Conservation (phyloP, 176 grass and related monocot species). For the Pharus latifolius region DNA sequence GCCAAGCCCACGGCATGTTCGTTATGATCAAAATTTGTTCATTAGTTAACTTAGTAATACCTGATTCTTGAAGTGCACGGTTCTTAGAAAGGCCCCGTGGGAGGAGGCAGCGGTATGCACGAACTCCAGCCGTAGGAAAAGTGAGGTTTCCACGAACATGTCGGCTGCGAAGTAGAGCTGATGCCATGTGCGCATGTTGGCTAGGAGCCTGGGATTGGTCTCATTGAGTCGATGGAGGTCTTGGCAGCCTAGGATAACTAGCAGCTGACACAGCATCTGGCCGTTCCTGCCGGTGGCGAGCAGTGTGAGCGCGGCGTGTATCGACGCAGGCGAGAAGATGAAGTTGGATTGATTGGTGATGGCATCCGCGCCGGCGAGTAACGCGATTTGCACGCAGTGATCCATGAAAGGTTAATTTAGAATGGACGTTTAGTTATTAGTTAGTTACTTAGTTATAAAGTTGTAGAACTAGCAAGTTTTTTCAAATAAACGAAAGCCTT, state of each 20-base stretch:
- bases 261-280: not conserved
- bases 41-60: too few species aligned
- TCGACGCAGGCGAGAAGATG: constrained; percentile 18
- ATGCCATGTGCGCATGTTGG: not conserved
- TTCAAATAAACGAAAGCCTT: too few species aligned
- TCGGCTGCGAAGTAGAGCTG: constrained; percentile 14
- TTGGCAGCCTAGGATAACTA: not conserved
- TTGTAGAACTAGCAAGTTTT: too few species aligned
- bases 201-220: not conserved
- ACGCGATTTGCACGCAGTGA: constrained; percentile 1
- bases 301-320: constrained; percentile 1
- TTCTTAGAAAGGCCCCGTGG: not conserved
- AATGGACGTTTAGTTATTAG: too few species aligned
- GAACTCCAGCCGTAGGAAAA: constrained; percentile 3
- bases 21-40: too few species aligned
- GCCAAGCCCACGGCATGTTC: too few species aligned
- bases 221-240: not conserved
- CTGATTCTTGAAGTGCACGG: constrained; percentile 1
- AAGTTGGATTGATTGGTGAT: constrained; percentile 12
- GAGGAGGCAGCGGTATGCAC: not conserved
- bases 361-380: not conserved
- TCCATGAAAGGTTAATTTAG: too few species aligned
- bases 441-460: too few species aligned
- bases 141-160: constrained; percentile 2
- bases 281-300: constrained; percentile 3